Evolutionary conservation across 2,329 filamentous ascomycete species (phyloP).

Genomic region (Ilyonectria destructans): DNA sequence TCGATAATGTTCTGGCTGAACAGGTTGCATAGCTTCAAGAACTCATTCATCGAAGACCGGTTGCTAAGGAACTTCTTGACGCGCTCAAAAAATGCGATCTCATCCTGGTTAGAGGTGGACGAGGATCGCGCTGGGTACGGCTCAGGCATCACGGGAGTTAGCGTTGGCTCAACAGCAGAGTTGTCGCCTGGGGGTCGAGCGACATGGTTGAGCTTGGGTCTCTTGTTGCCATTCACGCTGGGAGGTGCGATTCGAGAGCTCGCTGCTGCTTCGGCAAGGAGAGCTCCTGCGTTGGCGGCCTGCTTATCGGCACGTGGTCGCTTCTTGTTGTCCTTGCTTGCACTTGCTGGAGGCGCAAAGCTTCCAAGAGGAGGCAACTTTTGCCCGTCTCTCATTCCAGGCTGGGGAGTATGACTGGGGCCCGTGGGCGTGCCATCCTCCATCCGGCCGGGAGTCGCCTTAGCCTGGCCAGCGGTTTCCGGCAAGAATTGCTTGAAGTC

Average conservation of each 20-base stretch:
- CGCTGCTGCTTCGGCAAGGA: constrained; percentile 61
- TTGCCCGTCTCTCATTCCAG: constrained; percentile 72
- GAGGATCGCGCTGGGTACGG: constrained; percentile 85
- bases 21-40: constrained; percentile 96
- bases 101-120: constrained; percentile 84
- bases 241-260: constrained; percentile 53
- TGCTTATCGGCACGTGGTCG: constrained; percentile 77
- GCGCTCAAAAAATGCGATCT: constrained; percentile 94
- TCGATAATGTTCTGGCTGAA: constrained; percentile 96
- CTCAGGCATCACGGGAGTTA: constrained; percentile 90
- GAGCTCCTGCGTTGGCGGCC: constrained; percentile 63
- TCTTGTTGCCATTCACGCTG: constrained; percentile 67
- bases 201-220: constrained; percentile 82
- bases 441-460: constrained; percentile 69
- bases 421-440: constrained; percentile 67
- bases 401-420: constrained; percentile 71
- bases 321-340: constrained; percentile 93
- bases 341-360: constrained; percentile 87
- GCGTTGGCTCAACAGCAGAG: constrained; percentile 83
- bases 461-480: constrained; percentile 78
- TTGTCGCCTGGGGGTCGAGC: constrained; percentile 73
- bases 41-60: constrained; percentile 93
- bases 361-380: constrained; percentile 96
- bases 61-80: constrained; percentile 98
- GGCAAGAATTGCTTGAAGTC: constrained; percentile 99